Evolutionary conservation across 2,329 filamentous ascomycete species (phyloP), one percentile per base, ranked within the genome.

Genomic region (Fusarium buharicum): DNA sequence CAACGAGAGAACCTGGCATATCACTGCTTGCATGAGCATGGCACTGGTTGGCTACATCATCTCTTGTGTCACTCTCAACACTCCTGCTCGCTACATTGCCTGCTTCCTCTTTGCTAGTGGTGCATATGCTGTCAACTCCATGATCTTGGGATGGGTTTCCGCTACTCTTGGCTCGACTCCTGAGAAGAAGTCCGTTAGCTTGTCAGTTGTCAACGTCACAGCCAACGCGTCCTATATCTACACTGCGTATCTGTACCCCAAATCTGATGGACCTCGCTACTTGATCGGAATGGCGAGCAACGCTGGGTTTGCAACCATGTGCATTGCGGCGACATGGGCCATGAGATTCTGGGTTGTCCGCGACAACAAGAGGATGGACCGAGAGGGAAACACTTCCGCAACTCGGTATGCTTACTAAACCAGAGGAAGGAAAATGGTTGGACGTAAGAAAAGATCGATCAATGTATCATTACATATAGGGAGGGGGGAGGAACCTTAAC

Each of bases 131-230:
- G 79, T 80, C 39, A 81, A 80, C 66, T 75, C 70, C 6, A 75
- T 81, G 45, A 78, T 80, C 30, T 75, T 81, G 14, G 78, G 78
- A 14, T 82, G 79, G 79, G 76, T 76, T 0, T 73, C 73, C 0
- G 74, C 73, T 0, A 79, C 77, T 0, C 75, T 79, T 5, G 76
- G 76, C 3, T 79, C 81, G 55, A 81, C 78, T 0, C 78, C 78
- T 41, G 79, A 82, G 60, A 81, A 81, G 72, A 81, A 80, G 65
- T 79, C 79, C 0, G 76, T 77, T 14, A 76, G 78, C 2, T 70
- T 82, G 7, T 78, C 78, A 17, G 79, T 82, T 67, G 80, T 80
- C 4, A 82, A 80, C 20, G 79, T 79, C 3, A 75, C 78, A 17
- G 78, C n/a, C 3, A n/a, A 63, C 59, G 77, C 78, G 18, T 77